Evolutionary conservation across 2,329 filamentous ascomycete genomes (phyloP).

Genomic region (Sphaerulina populicola): DNA sequence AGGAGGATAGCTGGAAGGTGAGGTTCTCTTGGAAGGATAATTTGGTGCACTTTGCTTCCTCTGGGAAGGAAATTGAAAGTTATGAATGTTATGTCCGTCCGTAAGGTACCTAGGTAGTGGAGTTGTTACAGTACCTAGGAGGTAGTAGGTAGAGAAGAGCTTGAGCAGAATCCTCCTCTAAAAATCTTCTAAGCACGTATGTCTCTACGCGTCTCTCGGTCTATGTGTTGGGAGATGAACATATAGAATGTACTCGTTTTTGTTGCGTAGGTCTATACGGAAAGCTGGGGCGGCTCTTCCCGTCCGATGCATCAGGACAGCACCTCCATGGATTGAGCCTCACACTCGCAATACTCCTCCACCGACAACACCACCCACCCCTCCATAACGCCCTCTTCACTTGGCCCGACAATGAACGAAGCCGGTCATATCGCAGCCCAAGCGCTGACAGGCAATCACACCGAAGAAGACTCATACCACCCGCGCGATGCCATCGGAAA

Average conservation of each 20-base stretch:
- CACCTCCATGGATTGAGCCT: not conserved
- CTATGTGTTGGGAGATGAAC: too few relatives aligned
- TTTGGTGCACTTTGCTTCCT: conserved; percentile 27
- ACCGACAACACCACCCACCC: not conserved
- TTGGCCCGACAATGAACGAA: conserved; percentile 37
- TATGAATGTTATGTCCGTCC: conserved; percentile 27
- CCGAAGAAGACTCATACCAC: conserved; percentile 45
- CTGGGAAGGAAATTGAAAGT: conserved; percentile 31
- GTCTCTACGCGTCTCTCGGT: too few relatives aligned
- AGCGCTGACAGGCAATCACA: conserved; percentile 35
- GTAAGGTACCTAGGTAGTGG: too few relatives aligned
- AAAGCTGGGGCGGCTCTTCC: too few relatives aligned
- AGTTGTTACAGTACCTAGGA: too few relatives aligned
- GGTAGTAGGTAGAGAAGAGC: too few relatives aligned
- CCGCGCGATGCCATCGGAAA: conserved; percentile 66
- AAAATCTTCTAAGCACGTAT: too few relatives aligned
- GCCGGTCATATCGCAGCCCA: conserved; percentile 32
- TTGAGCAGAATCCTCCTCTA: too few relatives aligned
- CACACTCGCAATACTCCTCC: not conserved
- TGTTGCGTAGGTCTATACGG: too few relatives aligned
- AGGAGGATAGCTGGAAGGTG: not conserved
- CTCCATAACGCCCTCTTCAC: not conserved
- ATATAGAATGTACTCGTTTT: too few relatives aligned
- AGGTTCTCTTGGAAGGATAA: not conserved
- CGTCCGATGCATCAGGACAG: not conserved